Evolutionary conservation across 169 alveolate species (phyloP).

Genomic region (Cryptosporidium muris): DNA sequence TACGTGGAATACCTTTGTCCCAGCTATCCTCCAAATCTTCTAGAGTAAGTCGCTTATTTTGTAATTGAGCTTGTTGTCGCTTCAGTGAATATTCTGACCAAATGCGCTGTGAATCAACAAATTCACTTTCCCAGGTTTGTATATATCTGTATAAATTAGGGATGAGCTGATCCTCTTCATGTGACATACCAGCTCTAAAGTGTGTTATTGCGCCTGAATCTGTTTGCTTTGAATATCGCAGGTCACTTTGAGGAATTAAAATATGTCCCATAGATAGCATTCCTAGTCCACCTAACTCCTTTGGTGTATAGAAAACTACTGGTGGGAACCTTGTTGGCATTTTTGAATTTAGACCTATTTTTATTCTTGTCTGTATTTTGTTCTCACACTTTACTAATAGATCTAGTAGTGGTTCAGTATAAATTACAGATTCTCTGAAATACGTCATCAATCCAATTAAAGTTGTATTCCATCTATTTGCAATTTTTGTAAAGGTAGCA

Average conservation of each 20-base stretch:
- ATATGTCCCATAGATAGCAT: conserved; percentile 99
- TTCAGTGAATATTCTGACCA: conserved; percentile 99
- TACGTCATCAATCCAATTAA: conserved; percentile 98
- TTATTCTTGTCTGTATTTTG: conserved; percentile 99
- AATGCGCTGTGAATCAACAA: conserved; percentile 98
- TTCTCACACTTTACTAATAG: conserved; percentile 98
- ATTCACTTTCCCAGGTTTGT: conserved; percentile 99
- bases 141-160: conserved; percentile 98
- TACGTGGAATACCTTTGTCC: conserved; percentile 99
- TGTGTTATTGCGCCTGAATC: conserved; percentile 98
- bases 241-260: conserved; percentile 99
- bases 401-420: conserved; percentile 97
- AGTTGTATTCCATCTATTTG: conserved; percentile 99
- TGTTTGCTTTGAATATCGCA: conserved; percentile 95
- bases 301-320: conserved; percentile 99
- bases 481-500: conserved; percentile 99
- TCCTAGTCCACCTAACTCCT: conserved; percentile 99
- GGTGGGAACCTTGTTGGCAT: conserved; percentile 99
- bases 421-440: conserved; percentile 99
- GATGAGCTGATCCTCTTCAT: conserved; percentile 98
- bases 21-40: conserved; percentile 99
- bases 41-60: conserved; percentile 96
- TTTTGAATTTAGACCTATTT: conserved; percentile 99
- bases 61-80: conserved; percentile 98
- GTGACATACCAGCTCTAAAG: conserved; percentile 99